Base-by-base conservation (phyloP, 1,139 yeast genomes). In the Groenewaldozyma sp. region DNA sequence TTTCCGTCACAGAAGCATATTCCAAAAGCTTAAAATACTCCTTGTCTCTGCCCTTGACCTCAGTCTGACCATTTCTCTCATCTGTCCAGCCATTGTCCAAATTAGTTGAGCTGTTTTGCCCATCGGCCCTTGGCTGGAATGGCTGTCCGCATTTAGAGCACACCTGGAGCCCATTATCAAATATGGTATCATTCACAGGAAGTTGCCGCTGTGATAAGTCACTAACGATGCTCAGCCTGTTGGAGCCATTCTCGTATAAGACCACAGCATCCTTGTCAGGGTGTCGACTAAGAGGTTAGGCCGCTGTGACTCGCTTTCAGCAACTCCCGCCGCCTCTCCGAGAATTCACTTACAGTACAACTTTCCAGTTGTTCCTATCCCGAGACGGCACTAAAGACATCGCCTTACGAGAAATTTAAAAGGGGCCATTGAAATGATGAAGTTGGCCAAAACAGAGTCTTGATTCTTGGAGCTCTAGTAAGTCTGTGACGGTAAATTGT, bases 301-400 rank as follows among this genome's bases (percentile, higher is more conserved):
- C 11, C 10, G 28, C 18, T 24, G 17, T 33, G 14, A 24, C 10
- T 20, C n/a, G 13, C 14, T 3, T 26, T 6, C 11, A 3, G 17
- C 10, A 17, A 16, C 18, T 4, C 24, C 3, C 29, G 13, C 11
- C 27, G 26, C 31, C 35, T 32, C n/a, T n/a, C n/a, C n/a, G n/a
- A n/a, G n/a, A n/a, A n/a, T 16, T 26, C 6, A 45, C 62, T 32
- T 51, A 58, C 62, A 60, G 41, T 1, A 60, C 63, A 14, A 60
- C 54, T 35, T 53, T 52, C 55, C 60, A 58, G 31, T 44, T 45
- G 18, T 44, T 46, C 26, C 45, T 37, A 16, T 45, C 46, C 28
- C 48, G 45, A 31, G 53, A 53, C 4, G 60, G 59, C 16, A 59
- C 50, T 24, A 59, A 38, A 6, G 64, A 59, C 64, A 59, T 58